Evolutionary conservation across 73 alveolate species (phyloP).

Genomic region (Durusdinium trenchii): DNA sequence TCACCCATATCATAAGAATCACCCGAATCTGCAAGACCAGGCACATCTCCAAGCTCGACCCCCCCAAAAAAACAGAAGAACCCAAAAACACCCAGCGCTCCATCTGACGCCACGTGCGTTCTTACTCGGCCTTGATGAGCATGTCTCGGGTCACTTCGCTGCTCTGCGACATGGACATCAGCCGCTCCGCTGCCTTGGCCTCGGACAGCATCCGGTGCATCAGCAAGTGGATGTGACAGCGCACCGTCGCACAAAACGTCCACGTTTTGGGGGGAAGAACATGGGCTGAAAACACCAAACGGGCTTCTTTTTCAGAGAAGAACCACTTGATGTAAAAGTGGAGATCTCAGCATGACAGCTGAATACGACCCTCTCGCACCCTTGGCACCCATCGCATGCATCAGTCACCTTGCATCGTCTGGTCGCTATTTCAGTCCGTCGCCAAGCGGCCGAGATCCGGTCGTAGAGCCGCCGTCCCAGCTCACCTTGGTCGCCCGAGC

Average conservation of each 20-base stretch:
- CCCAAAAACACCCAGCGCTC: too few species aligned
- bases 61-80: too few species aligned
- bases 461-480: conserved; percentile 70
- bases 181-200: conserved; percentile 58
- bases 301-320: background rate
- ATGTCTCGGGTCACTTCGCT: conserved; percentile 5
- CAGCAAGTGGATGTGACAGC: too few species aligned
- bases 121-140: conserved; percentile 69
- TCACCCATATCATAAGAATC: too few species aligned
- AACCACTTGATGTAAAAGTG: background rate
- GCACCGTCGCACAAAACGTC: background rate
- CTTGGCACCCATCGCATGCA: background rate
- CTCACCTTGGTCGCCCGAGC: conserved; percentile 35
- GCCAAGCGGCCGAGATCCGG: conserved; percentile 47
- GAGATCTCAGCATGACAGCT: background rate
- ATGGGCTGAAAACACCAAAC: background rate
- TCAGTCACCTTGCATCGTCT: background rate
- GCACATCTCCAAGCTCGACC: background rate
- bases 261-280: background rate
- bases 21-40: background rate
- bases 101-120: too few species aligned
- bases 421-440: too few species aligned
- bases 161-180: conserved; percentile 39
- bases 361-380: background rate
- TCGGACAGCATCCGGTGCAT: background rate